Percentiles rank a stretch among this genome's conserved stretches.
phyloP scores from a whole-genome alignment of 768 basidiomycete species.

The Suillus subaureus region DNA sequence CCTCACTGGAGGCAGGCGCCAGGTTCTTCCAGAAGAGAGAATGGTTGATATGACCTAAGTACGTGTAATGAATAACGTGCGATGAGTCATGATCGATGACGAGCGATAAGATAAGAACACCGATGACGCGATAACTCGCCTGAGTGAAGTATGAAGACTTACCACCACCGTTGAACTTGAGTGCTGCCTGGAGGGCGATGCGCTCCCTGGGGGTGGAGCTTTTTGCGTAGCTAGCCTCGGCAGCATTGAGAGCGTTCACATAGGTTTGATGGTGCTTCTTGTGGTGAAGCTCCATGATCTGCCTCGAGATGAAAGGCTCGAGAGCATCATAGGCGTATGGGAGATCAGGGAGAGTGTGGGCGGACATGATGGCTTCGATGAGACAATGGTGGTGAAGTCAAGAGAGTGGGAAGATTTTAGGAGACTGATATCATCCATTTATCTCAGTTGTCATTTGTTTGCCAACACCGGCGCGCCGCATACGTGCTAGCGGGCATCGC shows the following conservation, averaged over 20 bases:
- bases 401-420: slow-evolving; percentile 9
- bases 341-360: slow-evolving; percentile 67
- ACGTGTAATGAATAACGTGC: slow-evolving; percentile 6
- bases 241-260: slow-evolving; percentile 89
- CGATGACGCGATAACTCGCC: background rate
- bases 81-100: slow-evolving; percentile 14
- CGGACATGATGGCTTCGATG: slow-evolving; percentile 34
- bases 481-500: background rate
- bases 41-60: slow-evolving; percentile 87
- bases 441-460: slow-evolving; percentile 25
- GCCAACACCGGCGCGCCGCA: slow-evolving; percentile 4
- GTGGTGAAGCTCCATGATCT: slow-evolving; percentile 97
- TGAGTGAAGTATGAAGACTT: slow-evolving; percentile 26
- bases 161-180: slow-evolving; percentile 98
- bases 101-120: slow-evolving; percentile 15
- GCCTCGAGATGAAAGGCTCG: slow-evolving; percentile 87
- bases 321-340: slow-evolving; percentile 86
- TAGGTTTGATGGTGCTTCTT: slow-evolving; percentile 96
- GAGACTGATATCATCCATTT: slow-evolving; percentile 15
- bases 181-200: slow-evolving; percentile 85
- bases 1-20: slow-evolving; percentile 56
- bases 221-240: slow-evolving; percentile 75
- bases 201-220: slow-evolving; percentile 71
- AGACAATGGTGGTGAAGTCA: background rate
- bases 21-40: slow-evolving; percentile 97